phyloP scores from a whole-genome alignment of 2,329 filamentous ascomycete genomes.

The Curvularia spicifera region DNA sequence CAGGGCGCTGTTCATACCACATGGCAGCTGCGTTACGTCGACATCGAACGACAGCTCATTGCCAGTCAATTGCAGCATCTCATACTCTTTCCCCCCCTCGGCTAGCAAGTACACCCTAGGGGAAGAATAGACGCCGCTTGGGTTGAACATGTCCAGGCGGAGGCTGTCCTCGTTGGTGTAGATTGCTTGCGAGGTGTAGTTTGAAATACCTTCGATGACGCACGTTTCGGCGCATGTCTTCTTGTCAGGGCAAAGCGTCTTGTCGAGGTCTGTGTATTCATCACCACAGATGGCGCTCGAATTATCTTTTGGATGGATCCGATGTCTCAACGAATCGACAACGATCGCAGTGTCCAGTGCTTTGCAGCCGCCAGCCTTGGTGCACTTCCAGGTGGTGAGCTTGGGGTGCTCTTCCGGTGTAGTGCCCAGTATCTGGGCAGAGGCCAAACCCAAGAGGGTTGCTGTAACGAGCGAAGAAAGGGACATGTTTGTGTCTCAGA shows the following conservation, averaged over 20 bases:
- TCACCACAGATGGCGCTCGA: constrained; percentile 42
- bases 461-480: constrained; percentile 27
- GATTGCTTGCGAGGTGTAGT: constrained; percentile 63
- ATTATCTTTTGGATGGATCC: constrained; percentile 51
- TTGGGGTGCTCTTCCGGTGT: constrained; percentile 58
- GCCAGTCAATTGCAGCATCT: constrained; percentile 69
- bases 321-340: constrained; percentile 58
- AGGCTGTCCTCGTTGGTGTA: constrained; percentile 58
- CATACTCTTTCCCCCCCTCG: constrained; percentile 63
- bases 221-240: constrained; percentile 62
- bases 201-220: constrained; percentile 60
- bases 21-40: constrained; percentile 58
- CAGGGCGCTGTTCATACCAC: constrained; percentile 52
- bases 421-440: constrained; percentile 41
- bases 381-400: constrained; percentile 61
- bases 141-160: constrained; percentile 53
- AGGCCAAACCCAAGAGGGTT: constrained; percentile 34
- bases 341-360: constrained; percentile 58
- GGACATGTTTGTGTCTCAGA: neutral
- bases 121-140: constrained; percentile 47
- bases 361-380: constrained; percentile 57
- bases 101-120: constrained; percentile 70
- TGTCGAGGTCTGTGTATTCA: constrained; percentile 45
- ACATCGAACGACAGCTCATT: constrained; percentile 76
- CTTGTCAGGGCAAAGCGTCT: constrained; percentile 57